Conservation (phyloP, 2,329 filamentous ascomycete genomes). For the Calonectria pseudoturangicola region DNA sequence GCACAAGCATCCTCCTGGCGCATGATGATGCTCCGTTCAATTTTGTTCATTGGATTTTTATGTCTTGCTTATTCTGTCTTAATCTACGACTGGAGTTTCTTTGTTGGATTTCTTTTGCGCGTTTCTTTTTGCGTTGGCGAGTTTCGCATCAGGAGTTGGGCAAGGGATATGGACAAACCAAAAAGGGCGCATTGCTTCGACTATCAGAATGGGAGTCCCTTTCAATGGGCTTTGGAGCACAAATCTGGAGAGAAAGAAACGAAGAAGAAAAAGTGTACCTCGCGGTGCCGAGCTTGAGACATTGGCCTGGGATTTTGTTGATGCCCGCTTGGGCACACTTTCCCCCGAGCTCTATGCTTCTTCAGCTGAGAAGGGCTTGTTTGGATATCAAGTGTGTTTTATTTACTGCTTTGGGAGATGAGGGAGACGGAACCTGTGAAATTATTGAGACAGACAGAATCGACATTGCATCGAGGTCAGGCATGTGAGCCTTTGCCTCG, state of each 20-base stretch:
- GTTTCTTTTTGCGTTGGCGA: constrained; percentile 34
- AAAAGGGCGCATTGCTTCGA: constrained; percentile 41
- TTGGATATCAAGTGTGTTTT: constrained; percentile 33
- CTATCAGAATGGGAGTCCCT: constrained; percentile 27
- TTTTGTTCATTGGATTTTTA: constrained; percentile 30
- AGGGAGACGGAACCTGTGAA: constrained; percentile 18
- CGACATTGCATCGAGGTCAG: constrained; percentile 2
- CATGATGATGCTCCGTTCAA: constrained; percentile 19
- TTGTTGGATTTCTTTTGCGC: constrained; percentile 30
- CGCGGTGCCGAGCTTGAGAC: constrained; percentile 40
- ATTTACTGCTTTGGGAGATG: constrained; percentile 19
- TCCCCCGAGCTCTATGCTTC: constrained; percentile 11
- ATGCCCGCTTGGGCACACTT: constrained; percentile 14
- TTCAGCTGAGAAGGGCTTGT: constrained; percentile 25
- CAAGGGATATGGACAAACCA: constrained; percentile 41
- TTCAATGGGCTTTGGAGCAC: constrained; percentile 28
- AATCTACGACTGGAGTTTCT: constrained; percentile 37
- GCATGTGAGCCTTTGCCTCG: constrained; percentile 2
- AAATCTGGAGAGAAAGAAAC: constrained; percentile 27
- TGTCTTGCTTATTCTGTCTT: constrained; percentile 37
- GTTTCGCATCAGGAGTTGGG: constrained; percentile 51
- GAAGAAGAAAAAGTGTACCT: constrained; percentile 34
- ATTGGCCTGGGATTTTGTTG: constrained; percentile 34
- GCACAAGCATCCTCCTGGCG: background rate
- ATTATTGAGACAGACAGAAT: constrained; percentile 29